Evolutionary conservation across 1,139 yeast genomes (phyloP), one percentile per base, ranked within the genome.

Genomic region (Saccharomyces hybrid): DNA sequence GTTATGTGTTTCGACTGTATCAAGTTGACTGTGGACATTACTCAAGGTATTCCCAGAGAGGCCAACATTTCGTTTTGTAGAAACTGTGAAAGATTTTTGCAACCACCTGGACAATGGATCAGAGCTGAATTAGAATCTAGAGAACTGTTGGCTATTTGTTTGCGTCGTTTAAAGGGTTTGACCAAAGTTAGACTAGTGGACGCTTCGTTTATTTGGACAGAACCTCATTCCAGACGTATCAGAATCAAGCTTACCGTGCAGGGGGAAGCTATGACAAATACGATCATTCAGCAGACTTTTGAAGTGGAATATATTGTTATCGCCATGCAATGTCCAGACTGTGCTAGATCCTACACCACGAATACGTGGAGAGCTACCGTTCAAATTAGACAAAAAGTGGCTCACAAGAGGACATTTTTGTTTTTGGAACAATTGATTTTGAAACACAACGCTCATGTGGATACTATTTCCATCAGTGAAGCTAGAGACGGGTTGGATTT

Each of bases 1-100:
- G 96, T 90, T 31, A 90, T 93, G 96, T 95, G 99, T 75, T 86
- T 88, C 76, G 98, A 95, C 74, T 93, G 99, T 81, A 89, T 93
- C 71, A 88, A 89, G 72, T 76, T 91, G 66, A 89, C 91, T 4
- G 95, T 90, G 57, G 98, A 93, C 72, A 90, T 93, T 64, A 90
- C 99, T 0, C 90, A 86, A 64, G 97, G 96, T 51, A 91, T 93
- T 56, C 98, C 98, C 53, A 81, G 98, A 71, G 99, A 93, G 71
- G 90, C 97, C 14, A 86, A 86, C 64, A 77, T 93, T 52, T 87
- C 95, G 48, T 93, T 91, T 69, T 95, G 99, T 75, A 81, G 98
- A 77, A 91, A 91, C 76, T 93, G 99, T 80, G 99, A 93, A 70
- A 77, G 99, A 57, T 95, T 88, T 71, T 76, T 93, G 62, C 96